Percentiles rank a stretch among this genome's conserved stretches.
These are phyloP conservation scores for Sporothrix inflata DNA, from an alignment of 2,329 filamentous ascomycete species.

Conservation along the genomic window DNA sequence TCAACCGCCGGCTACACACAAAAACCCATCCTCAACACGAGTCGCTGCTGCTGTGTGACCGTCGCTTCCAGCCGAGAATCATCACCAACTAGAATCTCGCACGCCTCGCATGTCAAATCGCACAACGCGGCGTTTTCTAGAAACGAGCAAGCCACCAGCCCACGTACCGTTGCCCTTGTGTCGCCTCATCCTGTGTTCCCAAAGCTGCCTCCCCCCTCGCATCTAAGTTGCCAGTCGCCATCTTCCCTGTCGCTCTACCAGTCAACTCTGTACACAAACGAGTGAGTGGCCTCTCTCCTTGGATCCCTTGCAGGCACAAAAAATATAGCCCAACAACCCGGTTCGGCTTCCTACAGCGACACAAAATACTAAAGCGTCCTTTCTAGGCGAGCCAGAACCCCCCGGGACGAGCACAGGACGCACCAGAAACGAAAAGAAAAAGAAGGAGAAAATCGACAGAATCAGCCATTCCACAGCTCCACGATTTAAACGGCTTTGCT, in stretches of 20 bases:
- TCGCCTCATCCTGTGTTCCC: constrained; percentile 18
- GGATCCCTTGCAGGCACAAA: constrained; percentile 8
- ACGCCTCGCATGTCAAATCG: constrained; percentile 27
- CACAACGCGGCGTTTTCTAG: constrained; percentile 25
- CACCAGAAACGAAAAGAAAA: neutral
- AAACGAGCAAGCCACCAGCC: constrained; percentile 19
- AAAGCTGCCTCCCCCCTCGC: neutral
- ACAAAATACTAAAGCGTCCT: constrained; percentile 26
- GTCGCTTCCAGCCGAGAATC: constrained; percentile 29
- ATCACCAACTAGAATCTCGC: constrained; percentile 25
- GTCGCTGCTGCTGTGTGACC: constrained; percentile 20
- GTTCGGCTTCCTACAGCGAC: constrained; percentile 30
- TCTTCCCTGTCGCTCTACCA: constrained; percentile 6
- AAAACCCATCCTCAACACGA: neutral
- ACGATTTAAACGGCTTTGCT: neutral
- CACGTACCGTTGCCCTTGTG: constrained; percentile 23
- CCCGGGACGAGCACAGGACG: neutral
- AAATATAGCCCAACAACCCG: constrained; percentile 29
- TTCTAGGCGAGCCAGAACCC: neutral
- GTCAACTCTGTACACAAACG: constrained; percentile 24
- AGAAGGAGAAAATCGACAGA: neutral
- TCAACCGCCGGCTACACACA: neutral
- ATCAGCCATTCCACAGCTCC: neutral
- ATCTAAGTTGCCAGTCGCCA: neutral
- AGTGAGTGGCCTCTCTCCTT: constrained; percentile 6